Conservation (phyloP, 345 rosid species). For the Cardamine occulta region DNA sequence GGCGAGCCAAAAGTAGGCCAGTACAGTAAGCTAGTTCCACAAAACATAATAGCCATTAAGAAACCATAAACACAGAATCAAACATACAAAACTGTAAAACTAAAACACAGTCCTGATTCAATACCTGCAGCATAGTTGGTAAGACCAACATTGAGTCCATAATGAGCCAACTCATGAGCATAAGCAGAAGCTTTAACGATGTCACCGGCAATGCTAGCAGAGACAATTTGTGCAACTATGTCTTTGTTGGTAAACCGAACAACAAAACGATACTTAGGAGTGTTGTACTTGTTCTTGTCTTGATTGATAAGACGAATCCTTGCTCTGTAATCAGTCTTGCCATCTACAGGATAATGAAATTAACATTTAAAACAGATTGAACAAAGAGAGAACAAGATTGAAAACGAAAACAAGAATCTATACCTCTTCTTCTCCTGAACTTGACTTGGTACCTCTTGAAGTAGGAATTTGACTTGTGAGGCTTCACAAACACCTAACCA, state of each 20-base stretch:
- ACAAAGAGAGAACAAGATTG: neutral
- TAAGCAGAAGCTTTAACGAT: slow-evolving; percentile 62
- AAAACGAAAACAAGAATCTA: neutral
- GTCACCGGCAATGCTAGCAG: slow-evolving; percentile 40
- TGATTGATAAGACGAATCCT: slow-evolving; percentile 50
- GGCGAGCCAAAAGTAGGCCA: slow-evolving; percentile 77
- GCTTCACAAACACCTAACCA: slow-evolving; percentile 35
- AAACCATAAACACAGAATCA: neutral
- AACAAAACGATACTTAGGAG: slow-evolving; percentile 53
- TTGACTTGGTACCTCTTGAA: slow-evolving; percentile 41
- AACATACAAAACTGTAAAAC: neutral
- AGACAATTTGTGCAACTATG: slow-evolving; percentile 29
- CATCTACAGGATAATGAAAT: slow-evolving; percentile 45
- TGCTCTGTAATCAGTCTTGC: slow-evolving; percentile 89
- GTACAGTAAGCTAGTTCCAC: slow-evolving; percentile 61
- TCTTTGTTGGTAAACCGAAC: slow-evolving; percentile 57
- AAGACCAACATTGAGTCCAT: slow-evolving; percentile 53
- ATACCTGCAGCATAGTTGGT: slow-evolving; percentile 80
- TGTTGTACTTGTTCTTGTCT: slow-evolving; percentile 39
- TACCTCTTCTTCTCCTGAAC: slow-evolving; percentile 39
- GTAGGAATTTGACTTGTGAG: slow-evolving; percentile 31
- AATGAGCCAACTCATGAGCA: slow-evolving; percentile 38
- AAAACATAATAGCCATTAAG: neutral
- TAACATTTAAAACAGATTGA: neutral
- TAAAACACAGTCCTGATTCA: neutral